Percentiles rank a stretch among this genome's conserved stretches.
phyloP scores from a whole-genome alignment of 805 yeast genomes.

The Cyberlindnera subsufficiens region DNA sequence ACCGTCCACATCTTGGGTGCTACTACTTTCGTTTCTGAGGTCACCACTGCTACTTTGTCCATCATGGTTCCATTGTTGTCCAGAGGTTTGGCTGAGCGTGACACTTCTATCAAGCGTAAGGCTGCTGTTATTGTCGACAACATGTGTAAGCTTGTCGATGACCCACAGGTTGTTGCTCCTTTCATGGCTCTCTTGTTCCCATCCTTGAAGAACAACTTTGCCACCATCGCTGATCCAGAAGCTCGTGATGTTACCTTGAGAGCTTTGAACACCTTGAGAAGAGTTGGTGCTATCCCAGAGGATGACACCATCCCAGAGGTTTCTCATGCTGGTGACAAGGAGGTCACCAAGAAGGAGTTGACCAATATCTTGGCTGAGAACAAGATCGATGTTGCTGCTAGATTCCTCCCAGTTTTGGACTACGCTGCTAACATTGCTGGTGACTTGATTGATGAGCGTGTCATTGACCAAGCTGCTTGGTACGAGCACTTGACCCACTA shows the following conservation, averaged over 20 bases:
- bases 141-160: conserved; percentile 99
- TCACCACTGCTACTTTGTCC: conserved; percentile 98
- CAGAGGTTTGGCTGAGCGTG: conserved; percentile 99
- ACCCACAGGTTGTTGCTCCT: conserved; percentile 99
- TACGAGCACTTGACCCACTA: conserved; percentile 81
- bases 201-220: conserved; percentile 88
- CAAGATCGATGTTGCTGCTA: conserved; percentile 54
- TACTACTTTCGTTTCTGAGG: conserved; percentile 98
- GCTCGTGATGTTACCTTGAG: conserved; percentile 98
- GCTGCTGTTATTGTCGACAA: conserved; percentile 99
- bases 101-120: conserved; percentile 98
- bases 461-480: conserved; percentile 91
- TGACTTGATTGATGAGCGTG: conserved; percentile 98
- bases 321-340: conserved; percentile 96
- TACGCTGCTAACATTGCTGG: conserved; percentile 97
- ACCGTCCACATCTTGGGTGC: conserved; percentile 99
- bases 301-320: conserved; percentile 93
- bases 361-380: conserved; percentile 62
- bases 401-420: conserved; percentile 72
- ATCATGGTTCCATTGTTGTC: conserved; percentile 98
- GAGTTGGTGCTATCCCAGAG: conserved; percentile 96
- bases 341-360: conserved; percentile 81
- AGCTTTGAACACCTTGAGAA: conserved; percentile 94
- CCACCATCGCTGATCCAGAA: conserved; percentile 99
- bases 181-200: conserved; percentile 95